Evolutionary conservation across 164 flowering plant genomes (phyloP), one percentile per base, ranked within the genome.

Genomic region (Liquidambar formosana): DNA sequence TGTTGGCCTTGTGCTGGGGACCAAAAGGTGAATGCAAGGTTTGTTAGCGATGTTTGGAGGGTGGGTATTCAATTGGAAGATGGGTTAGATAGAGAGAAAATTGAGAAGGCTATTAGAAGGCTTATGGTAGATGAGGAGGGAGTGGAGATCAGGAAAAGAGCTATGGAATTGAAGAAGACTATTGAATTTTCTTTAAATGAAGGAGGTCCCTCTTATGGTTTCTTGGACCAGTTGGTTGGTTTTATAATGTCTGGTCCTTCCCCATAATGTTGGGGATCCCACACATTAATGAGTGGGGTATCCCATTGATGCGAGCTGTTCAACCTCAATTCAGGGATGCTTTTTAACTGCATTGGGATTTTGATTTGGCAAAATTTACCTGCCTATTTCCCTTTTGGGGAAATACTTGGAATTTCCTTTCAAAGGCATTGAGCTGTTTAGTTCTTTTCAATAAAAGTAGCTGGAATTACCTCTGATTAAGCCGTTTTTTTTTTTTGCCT

Each of bases 41-140:
- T 49, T 28, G 68, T 65, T 22, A 65, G 58, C 68, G 45, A 52
- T 28, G 68, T 49, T 13, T 65, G 68, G 68, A 49, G 46, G 59
- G 58, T 52, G 2, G 68, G 68, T 19, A 10, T 65, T 15, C 33
- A 65, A 38, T 52, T 65, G 44, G 68, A 65, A 21, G 44, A 16
- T 27, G 63, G 63, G 19, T 15, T 28, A 18, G 63, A 26, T 6
- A 59, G 63, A 26, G 63, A n/a, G 19, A 59, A 27, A 18, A 28
- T 59, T 11, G 12, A 25, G 21, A 59, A 14, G 43, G 44, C 63
- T 18, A 59, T 59, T 27, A 27, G 8, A 27, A 59, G 63, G 63
- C 19, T 59, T 15, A 59, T 59, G 63, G 38, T 28, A 15, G 63
- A 15, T 25, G 44, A 28, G 41, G 63, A 59, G 10, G 63, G 63